Evolutionary conservation across 176 grass and related monocot species (phyloP), one percentile per base, ranked within the genome.

Genomic region (Metroxylon sagu): DNA sequence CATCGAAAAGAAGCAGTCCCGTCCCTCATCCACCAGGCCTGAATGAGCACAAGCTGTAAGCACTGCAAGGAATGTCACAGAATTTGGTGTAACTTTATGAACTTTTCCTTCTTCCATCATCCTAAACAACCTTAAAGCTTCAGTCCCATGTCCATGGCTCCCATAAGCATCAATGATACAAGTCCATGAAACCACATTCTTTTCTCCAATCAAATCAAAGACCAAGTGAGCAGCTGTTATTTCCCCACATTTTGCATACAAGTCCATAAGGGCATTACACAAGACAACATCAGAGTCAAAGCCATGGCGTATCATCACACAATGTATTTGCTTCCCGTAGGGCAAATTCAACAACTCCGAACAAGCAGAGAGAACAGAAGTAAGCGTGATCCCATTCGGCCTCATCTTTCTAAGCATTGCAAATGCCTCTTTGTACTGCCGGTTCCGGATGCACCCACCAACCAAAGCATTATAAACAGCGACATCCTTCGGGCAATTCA

Each of bases 241-340:
- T 26, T 64, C 48, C 61, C 86, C 86, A 39, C 86, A 85, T 54
- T 89, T 89, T 19, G 81, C 63, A 59, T 89, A 85, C 86, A 89
- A 75, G 67, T 89, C 62, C 6, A 89, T 71, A 2, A 89, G 71
- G 3, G 82, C 82, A 61, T 89, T 89, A 27, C 81, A 89, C 8
- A 78, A 16, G 54, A 81, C 31, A 25, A 78, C 75, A 29, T 85
- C 78, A 17, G 81, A 85, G 72, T 49, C 71, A 69, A 78, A 78
- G 16, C 67, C 74, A 35, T 21, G 60, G 4, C 77, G 77, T 26
- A 85, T 56, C 57, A 50, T 56, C 62, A 57, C 74, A 64, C 86
- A 89, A 25, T 89, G 81, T 50, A 75, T 67, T 67, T 85, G 71
- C 71, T 65, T 68, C 21, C 86, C 74, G 0, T 76, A 76, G 1